Percentiles rank a stretch among this genome's conserved stretches.
Conservation (phyloP, 2,329 filamentous ascomycete species). For the Diatrype stigma region DNA sequence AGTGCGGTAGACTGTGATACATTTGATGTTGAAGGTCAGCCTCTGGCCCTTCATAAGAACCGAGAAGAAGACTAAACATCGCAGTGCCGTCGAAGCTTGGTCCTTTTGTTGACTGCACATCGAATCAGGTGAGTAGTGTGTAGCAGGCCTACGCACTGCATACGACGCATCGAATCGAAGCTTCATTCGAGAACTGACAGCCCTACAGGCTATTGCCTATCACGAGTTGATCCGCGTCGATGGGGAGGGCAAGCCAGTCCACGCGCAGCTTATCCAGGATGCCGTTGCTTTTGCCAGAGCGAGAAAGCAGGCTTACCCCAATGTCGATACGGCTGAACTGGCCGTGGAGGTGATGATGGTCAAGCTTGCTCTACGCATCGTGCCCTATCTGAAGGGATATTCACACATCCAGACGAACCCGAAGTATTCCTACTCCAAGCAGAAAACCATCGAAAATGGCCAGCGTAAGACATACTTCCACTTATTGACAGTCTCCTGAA, state of each 20-base stretch:
- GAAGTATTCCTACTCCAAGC: constrained; percentile 45
- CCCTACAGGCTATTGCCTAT: constrained; percentile 43
- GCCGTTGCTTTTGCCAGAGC: constrained; percentile 30
- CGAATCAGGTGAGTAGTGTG: constrained; percentile 41
- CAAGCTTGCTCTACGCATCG: constrained; percentile 48
- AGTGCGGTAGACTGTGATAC: constrained; percentile 50
- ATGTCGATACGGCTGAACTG: constrained; percentile 40
- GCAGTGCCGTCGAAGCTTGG: constrained; percentile 41
- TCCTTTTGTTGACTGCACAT: constrained; percentile 50
- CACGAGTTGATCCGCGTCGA: constrained; percentile 36
- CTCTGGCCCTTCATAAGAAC: too few relatives aligned
- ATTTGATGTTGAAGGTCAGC: constrained; percentile 41
- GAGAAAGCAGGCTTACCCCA: constrained; percentile 27
- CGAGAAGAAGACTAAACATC: neutral
- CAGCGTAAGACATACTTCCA: constrained; percentile 35
- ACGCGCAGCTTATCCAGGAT: constrained; percentile 33
- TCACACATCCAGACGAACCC: constrained; percentile 60
- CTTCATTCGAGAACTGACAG: constrained; percentile 1
- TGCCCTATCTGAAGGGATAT: constrained; percentile 44
- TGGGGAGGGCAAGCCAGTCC: constrained; percentile 29
- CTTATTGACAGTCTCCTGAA: neutral
- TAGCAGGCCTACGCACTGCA: neutral
- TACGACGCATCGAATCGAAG: neutral
- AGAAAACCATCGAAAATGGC: constrained; percentile 47
- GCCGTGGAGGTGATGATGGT: constrained; percentile 56